Evolutionary conservation across 306 rosid species (phyloP), one percentile per base, ranked within the genome.

Genomic region (Carpinus fangiana): DNA sequence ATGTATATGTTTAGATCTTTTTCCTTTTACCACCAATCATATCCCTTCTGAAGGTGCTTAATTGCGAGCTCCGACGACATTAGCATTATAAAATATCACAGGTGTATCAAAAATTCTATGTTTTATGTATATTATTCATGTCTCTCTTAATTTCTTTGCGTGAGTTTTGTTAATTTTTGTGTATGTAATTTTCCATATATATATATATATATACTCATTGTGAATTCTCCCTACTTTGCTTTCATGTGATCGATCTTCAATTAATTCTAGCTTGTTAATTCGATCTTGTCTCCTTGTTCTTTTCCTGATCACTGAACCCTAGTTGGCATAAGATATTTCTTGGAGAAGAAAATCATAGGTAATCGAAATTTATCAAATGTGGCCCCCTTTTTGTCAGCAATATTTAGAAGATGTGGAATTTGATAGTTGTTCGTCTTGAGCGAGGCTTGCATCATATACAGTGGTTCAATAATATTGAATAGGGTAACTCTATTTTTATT

Each of bases 1-100:
- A 34, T 41, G n/a, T 81, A 65, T 80, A 21, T 54, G 66, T 75
- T 76, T 66, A 74, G 34, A 65, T 76, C 45, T 36, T 74, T 38
- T 53, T 21, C 38, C 20, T 46, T 23, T 75, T 34, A 17, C 78
- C 72, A 78, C 72, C 64, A 13, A 57, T 56, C 26, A 23, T 23
- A 23, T 23, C n/a, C 76, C 70, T 70, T 38, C 46, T 12, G n/a
- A 11, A 61, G 67, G 28, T 11, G 12, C 52, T 61, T 57, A 3
- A 7, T 54, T 6, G 64, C 31, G 17, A 16, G 57, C 12, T 55
- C 62, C 69, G 13, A 28, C 69, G 13, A 28, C 69, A 31, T 62
- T 61, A 28, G 68, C n/a, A 11, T 28, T 28, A 62, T 31, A 31
- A 6, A 23, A 21, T 28, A 23, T 59, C 65, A 1, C 12, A 23